These are phyloP conservation scores for Ganoderma multipileum DNA, from an alignment of 1,284 basidiomycete species.

Conservation along the genomic window DNA sequence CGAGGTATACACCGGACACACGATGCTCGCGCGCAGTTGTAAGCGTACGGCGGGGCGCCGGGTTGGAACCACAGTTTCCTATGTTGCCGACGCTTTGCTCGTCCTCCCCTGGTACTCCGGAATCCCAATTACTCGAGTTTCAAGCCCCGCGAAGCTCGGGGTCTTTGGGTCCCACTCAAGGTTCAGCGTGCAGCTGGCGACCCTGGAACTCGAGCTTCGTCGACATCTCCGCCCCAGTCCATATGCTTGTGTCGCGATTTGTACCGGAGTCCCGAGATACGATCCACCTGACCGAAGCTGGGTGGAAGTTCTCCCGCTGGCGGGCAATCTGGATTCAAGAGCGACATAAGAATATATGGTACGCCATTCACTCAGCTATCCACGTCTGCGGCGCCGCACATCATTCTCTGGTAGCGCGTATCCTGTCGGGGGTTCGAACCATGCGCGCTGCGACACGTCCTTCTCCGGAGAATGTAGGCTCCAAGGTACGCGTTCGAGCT, in stretches of 20 bases:
- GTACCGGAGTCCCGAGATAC: neutral
- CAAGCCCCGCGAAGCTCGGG: neutral
- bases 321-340: neutral
- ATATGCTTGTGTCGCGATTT: neutral
- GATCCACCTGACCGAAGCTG: neutral
- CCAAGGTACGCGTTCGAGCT: neutral
- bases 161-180: neutral
- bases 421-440: neutral
- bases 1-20: neutral
- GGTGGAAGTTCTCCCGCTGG: neutral
- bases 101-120: neutral
- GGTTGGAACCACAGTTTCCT: neutral
- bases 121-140: neutral
- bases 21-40: neutral
- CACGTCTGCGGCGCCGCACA: neutral
- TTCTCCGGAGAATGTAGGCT: neutral
- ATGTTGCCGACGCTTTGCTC: neutral
- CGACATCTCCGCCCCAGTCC: neutral
- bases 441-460: neutral
- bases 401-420: neutral
- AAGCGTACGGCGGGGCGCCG: neutral
- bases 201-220: constrained; percentile 1
- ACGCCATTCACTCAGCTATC: neutral
- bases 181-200: neutral
- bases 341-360: neutral